Percentiles rank a stretch among this genome's conserved stretches.
These are phyloP conservation scores for Staphylotrichum tortipilum DNA, from an alignment of 495 filamentous ascomycete species.

Conservation along the genomic window DNA sequence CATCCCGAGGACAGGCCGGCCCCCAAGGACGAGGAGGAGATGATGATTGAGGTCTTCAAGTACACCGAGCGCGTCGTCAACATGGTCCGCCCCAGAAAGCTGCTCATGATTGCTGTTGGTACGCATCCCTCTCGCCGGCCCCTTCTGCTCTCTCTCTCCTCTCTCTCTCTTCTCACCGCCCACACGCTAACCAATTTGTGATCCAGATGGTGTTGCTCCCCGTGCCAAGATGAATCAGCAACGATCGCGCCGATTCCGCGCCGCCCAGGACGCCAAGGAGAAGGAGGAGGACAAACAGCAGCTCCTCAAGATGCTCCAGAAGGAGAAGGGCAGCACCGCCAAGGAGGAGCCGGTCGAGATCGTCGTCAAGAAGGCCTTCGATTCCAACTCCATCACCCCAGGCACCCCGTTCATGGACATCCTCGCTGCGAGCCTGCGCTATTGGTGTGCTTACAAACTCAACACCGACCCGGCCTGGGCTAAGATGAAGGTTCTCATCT, in stretches of 20 bases:
- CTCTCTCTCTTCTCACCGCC: conserved; percentile 12
- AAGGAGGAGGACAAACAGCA: conserved; percentile 88
- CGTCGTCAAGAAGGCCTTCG: conserved; percentile 85
- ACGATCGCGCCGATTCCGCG: conserved; percentile 81
- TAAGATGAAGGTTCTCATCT: conserved; percentile 95
- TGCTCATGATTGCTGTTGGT: conserved; percentile 97
- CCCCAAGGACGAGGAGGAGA: conserved; percentile 90
- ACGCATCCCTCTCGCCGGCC: conserved; percentile 32
- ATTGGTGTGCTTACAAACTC: conserved; percentile 94
- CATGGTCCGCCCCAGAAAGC: conserved; percentile 91
- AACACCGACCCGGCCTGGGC: conserved; percentile 97
- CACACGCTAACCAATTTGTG: conserved; percentile 24
- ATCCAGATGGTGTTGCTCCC: conserved; percentile 85
- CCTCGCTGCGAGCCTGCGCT: conserved; percentile 80
- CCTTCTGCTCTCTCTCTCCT: too few species aligned
- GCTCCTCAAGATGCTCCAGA: conserved; percentile 69
- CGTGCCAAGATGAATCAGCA: conserved; percentile 98
- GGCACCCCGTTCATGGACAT: conserved; percentile 99
- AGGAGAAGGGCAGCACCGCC: conserved; percentile 54
- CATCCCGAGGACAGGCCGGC: conserved; percentile 91
- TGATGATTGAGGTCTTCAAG: conserved; percentile 97
- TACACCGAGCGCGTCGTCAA: conserved; percentile 97
- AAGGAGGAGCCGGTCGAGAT: conserved; percentile 54
- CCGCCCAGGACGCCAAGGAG: conserved; percentile 87
- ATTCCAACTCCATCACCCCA: conserved; percentile 95